Conservation (phyloP, 768 basidiomycete species). For the Amanita molliuscula region DNA sequence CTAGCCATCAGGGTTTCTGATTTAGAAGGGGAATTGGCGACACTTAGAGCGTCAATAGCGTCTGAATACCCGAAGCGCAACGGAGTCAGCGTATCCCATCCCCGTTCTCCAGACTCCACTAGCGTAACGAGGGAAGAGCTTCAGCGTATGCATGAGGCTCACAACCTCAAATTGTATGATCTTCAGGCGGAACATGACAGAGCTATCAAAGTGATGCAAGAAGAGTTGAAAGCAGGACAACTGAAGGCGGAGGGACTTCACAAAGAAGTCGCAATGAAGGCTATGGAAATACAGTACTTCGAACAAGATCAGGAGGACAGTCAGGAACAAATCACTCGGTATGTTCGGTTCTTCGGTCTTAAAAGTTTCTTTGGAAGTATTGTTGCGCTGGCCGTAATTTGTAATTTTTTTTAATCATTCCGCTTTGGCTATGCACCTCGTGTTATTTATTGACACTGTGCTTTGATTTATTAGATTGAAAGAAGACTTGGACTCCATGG, state of each 20-base stretch:
- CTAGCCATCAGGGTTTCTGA: slow-evolving; percentile 57
- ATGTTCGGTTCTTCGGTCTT: slow-evolving; percentile 51
- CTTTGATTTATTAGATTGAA: slow-evolving; percentile 42
- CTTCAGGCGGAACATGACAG: slow-evolving; percentile 60
- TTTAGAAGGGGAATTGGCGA: slow-evolving; percentile 69
- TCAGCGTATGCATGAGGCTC: slow-evolving; percentile 71
- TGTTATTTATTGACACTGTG: slow-evolving; percentile 27
- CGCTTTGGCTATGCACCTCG: slow-evolving; percentile 8
- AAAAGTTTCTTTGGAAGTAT: slow-evolving; percentile 45
- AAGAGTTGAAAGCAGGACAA: slow-evolving; percentile 46
- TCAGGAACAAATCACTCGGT: slow-evolving; percentile 70
- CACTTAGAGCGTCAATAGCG: slow-evolving; percentile 43
- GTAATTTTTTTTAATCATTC: slow-evolving; percentile 34
- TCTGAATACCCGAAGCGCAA: slow-evolving; percentile 50
- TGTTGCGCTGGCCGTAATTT: slow-evolving; percentile 44
- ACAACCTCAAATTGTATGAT: slow-evolving; percentile 73
- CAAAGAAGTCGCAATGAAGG: slow-evolving; percentile 54
- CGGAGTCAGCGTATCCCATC: slow-evolving; percentile 28
- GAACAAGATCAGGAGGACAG: slow-evolving; percentile 74
- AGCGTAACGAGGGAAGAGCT: slow-evolving; percentile 66
- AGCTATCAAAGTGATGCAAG: slow-evolving; percentile 37
- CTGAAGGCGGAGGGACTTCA: slow-evolving; percentile 42
- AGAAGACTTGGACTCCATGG: slow-evolving; percentile 48
- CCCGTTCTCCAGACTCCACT: slow-evolving; percentile 25
- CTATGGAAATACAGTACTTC: slow-evolving; percentile 74